phyloP scores from a whole-genome alignment of 1,284 basidiomycete genomes.

The Cryptococcus depauperatus region DNA sequence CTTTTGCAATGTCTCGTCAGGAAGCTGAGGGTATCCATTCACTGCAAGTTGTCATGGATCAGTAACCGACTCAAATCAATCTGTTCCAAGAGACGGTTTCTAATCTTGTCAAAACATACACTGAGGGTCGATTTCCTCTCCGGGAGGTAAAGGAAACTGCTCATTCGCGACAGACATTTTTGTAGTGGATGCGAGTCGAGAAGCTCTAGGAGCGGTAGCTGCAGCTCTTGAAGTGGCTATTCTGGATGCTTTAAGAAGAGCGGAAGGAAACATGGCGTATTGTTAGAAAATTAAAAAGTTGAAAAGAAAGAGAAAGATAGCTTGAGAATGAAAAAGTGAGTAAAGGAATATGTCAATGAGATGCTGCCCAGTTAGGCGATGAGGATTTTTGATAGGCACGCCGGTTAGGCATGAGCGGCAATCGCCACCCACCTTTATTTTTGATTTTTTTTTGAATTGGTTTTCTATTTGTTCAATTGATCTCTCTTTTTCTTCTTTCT shows the following conservation, averaged over 20 bases:
- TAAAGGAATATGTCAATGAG: background rate
- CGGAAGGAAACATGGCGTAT: slow-evolving; percentile 25
- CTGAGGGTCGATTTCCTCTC: slow-evolving; percentile 41
- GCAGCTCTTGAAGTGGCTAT: slow-evolving; percentile 1
- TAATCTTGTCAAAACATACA: slow-evolving; percentile 21
- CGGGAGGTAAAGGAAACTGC: slow-evolving; percentile 20
- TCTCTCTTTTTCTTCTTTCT: background rate
- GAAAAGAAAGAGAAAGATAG: background rate
- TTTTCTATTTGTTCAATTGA: no score
- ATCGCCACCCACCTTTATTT: background rate
- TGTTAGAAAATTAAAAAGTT: background rate
- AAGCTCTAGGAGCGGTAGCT: slow-evolving; percentile 1
- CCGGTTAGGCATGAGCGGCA: background rate
- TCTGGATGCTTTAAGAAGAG: slow-evolving; percentile 18
- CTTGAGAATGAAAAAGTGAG: slow-evolving; percentile 2
- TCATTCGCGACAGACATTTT: slow-evolving; percentile 2
- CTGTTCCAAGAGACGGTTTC: no score
- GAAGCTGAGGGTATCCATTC: slow-evolving; percentile 66
- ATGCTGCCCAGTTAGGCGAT: no score
- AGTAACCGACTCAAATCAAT: no score
- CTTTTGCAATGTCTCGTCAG: slow-evolving; percentile 60
- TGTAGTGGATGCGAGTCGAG: slow-evolving; percentile 8
- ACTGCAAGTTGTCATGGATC: slow-evolving; percentile 23
- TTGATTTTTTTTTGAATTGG: background rate
- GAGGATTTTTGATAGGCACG: no score